Conservation (phyloP, 2,329 filamentous ascomycete genomes). For the Pseudophaeomoniella oleicola region DNA sequence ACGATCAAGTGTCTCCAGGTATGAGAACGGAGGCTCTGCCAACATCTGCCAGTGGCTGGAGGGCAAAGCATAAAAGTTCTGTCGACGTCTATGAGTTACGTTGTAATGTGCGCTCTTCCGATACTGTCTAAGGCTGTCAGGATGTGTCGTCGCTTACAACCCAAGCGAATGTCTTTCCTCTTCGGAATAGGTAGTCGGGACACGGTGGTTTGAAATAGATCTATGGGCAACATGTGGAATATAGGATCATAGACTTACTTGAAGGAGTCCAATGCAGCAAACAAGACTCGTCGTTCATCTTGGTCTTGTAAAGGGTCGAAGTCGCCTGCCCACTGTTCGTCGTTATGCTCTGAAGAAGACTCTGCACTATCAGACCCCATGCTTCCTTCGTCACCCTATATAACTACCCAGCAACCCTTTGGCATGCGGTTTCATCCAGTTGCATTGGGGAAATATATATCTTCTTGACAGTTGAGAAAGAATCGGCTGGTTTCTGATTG, state of each 20-base stretch:
- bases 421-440: too few species aligned
- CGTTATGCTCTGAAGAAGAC: slow-evolving; percentile 1
- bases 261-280: slow-evolving; percentile 76
- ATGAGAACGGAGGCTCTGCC: slow-evolving; percentile 65
- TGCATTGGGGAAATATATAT: too few species aligned
- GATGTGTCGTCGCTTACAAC: neutral
- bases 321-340: slow-evolving; percentile 39
- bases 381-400: too few species aligned
- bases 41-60: slow-evolving; percentile 72
- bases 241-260: slow-evolving; percentile 51
- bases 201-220: too few species aligned
- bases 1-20: slow-evolving; percentile 61
- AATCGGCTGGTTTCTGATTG: too few species aligned
- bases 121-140: slow-evolving; percentile 51
- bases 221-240: slow-evolving; percentile 7
- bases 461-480: too few species aligned
- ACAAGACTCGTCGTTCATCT: slow-evolving; percentile 68
- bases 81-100: slow-evolving; percentile 76
- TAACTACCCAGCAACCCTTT: too few species aligned
- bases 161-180: too few species aligned
- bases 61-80: slow-evolving; percentile 85
- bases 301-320: slow-evolving; percentile 56
- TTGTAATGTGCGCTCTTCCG: slow-evolving; percentile 75
- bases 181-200: too few species aligned
- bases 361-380: neutral